These are phyloP conservation scores for Fusarium heterosporum DNA, from an alignment of 2,329 filamentous ascomycete species.

Conservation along the genomic window DNA sequence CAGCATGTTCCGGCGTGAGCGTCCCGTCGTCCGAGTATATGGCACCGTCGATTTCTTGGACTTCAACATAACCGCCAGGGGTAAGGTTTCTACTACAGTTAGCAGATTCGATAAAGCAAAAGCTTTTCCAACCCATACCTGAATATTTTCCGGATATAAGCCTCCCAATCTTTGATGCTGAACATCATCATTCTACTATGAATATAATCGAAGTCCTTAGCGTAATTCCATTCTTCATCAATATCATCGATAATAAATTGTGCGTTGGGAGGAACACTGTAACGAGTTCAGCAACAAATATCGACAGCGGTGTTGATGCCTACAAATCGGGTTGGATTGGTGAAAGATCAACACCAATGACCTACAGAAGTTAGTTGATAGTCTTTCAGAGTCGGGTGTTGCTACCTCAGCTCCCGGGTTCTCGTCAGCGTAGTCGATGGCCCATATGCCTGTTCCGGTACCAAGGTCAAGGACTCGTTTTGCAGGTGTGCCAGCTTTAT, in stretches of 20 bases:
- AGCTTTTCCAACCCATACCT: background rate
- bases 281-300: fast-evolving
- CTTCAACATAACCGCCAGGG: slow-evolving; percentile 2
- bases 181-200: slow-evolving; percentile 26
- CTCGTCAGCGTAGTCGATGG: slow-evolving; percentile 25
- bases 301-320: fast-evolving
- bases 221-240: slow-evolving; percentile 21
- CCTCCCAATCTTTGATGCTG: slow-evolving; percentile 2
- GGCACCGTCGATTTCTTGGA: slow-evolving; percentile 4
- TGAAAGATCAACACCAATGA: slow-evolving; percentile 7
- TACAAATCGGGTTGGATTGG: slow-evolving; percentile 14
- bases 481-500: background rate
- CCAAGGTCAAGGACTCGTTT: slow-evolving; percentile 23
- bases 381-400: fast-evolving
- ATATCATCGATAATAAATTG: slow-evolving; percentile 19
- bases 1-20: background rate
- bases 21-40: slow-evolving; percentile 11
- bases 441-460: slow-evolving; percentile 32
- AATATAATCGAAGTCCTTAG: slow-evolving; percentile 18
- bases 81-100: background rate
- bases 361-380: background rate
- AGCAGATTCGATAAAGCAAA: fast-evolving
- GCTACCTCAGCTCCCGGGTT: slow-evolving; percentile 3
- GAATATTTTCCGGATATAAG: slow-evolving; percentile 16
- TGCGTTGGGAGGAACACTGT: slow-evolving; percentile 1